phyloP scores from a whole-genome alignment of 805 yeast species.

The Metschnikowia orientalis region DNA sequence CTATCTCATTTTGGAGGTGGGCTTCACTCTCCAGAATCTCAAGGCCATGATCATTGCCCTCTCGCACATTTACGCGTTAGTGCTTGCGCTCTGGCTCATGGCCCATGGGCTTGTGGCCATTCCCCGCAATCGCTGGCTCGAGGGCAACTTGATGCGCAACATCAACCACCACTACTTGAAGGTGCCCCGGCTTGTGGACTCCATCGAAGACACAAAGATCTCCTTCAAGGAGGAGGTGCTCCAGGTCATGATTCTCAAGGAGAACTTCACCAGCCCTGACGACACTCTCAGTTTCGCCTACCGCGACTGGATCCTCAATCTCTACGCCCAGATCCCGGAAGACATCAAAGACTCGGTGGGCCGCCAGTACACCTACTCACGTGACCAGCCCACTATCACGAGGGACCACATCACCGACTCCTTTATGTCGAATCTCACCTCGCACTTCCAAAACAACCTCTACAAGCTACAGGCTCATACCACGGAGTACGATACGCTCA shows the following conservation, averaged over 20 bases:
- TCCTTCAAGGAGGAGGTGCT: slow-evolving; percentile 60
- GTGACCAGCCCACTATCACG: slow-evolving; percentile 17
- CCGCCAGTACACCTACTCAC: slow-evolving; percentile 25
- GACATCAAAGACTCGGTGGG: slow-evolving; percentile 32
- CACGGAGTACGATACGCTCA: slow-evolving; percentile 51
- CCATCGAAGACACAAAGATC: slow-evolving; percentile 57
- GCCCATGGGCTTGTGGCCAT: slow-evolving; percentile 73
- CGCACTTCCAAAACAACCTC: slow-evolving; percentile 48
- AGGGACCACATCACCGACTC: slow-evolving; percentile 35
- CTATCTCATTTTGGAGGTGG: slow-evolving; percentile 54
- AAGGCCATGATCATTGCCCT: slow-evolving; percentile 68
- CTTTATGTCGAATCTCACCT: slow-evolving; percentile 48
- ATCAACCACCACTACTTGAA: slow-evolving; percentile 43
- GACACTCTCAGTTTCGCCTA: slow-evolving; percentile 34
- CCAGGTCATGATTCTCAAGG: slow-evolving; percentile 49
- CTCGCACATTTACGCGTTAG: slow-evolving; percentile 71
- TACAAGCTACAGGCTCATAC: slow-evolving; percentile 51
- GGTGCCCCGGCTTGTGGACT: slow-evolving; percentile 56
- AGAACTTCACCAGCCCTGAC: slow-evolving; percentile 33
- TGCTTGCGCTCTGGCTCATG: slow-evolving; percentile 77
- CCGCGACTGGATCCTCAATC: slow-evolving; percentile 61
- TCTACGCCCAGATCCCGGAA: slow-evolving; percentile 43
- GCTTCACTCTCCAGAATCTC: slow-evolving; percentile 51
- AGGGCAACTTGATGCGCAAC: slow-evolving; percentile 27
- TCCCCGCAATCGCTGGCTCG: slow-evolving; percentile 49